phyloP scores from a whole-genome alignment of 2,329 filamentous ascomycete species.

The Lasiodiplodia hormozganensis region DNA sequence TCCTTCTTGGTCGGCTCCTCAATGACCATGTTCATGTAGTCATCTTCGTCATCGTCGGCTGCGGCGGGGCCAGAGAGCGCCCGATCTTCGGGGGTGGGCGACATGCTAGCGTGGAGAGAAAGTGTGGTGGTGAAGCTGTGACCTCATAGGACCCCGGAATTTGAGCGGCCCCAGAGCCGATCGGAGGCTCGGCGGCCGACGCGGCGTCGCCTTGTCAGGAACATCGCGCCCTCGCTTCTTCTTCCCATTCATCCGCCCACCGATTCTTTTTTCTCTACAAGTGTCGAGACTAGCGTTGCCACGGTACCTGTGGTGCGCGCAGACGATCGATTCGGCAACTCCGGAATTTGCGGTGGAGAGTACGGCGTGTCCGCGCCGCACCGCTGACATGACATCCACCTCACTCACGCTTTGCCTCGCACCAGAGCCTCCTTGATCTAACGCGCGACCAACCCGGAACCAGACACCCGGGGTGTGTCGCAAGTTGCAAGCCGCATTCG shows the following conservation, averaged over 20 bases:
- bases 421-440: not conserved
- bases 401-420: not conserved
- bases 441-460: not conserved
- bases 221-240: not conserved
- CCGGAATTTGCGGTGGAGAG: not conserved
- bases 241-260: too few relatives aligned
- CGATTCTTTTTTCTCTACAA: not conserved
- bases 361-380: constrained; percentile 7
- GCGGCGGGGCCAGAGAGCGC: not conserved
- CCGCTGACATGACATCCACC: not conserved
- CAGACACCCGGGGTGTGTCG: not conserved
- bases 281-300: too few relatives aligned
- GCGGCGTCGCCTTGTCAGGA: constrained; percentile 5
- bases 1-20: constrained; percentile 68
- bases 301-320: not conserved
- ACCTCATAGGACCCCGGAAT: constrained; percentile 21
- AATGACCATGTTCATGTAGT: constrained; percentile 98
- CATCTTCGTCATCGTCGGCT: constrained; percentile 66
- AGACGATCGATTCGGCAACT: not conserved
- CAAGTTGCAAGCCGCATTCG: not conserved
- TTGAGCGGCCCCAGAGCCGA: constrained; percentile 1
- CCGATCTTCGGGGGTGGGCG: not conserved
- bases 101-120: not conserved
- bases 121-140: constrained; percentile 10
- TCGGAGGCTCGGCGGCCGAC: constrained; percentile 24